These are phyloP conservation scores for Didymella arachidicola DNA, from an alignment of 2,329 filamentous ascomycete species.

Conservation along the genomic window DNA sequence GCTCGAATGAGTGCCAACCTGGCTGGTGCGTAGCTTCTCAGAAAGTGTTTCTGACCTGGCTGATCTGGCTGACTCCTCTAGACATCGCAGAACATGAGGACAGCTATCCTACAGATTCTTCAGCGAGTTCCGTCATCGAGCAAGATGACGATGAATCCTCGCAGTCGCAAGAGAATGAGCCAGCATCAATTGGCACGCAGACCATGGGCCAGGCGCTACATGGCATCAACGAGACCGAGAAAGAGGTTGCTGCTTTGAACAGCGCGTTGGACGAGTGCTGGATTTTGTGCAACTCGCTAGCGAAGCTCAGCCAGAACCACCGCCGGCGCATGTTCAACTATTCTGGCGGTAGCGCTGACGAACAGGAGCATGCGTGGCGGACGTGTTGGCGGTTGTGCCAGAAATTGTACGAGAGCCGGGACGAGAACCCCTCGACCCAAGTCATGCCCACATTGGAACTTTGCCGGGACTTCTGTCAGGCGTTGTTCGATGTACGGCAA, in stretches of 20 bases:
- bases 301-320: conserved; percentile 83
- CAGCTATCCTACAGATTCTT: conserved; percentile 39
- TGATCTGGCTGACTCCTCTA: conserved; percentile 41
- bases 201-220: conserved; percentile 62
- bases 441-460: conserved; percentile 81
- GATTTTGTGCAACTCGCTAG: conserved; percentile 91
- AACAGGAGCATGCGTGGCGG: conserved; percentile 89
- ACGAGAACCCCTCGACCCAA: conserved; percentile 73
- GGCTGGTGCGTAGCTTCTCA: conserved; percentile 66
- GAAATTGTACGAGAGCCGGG: conserved; percentile 81
- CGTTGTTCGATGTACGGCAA: conserved; percentile 84
- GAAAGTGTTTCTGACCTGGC: conserved; percentile 25
- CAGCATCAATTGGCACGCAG: conserved; percentile 39
- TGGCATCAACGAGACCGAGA: conserved; percentile 65
- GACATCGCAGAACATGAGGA: conserved; percentile 59
- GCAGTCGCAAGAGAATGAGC: conserved; percentile 43
- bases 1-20: conserved; percentile 75
- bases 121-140: conserved; percentile 41
- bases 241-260: conserved; percentile 72
- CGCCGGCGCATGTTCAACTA: conserved; percentile 79
- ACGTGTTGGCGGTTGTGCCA: conserved; percentile 94
- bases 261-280: conserved; percentile 87
- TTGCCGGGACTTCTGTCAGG: conserved; percentile 90
- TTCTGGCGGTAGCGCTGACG: conserved; percentile 71
- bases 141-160: conserved; percentile 45